Evolutionary conservation across 106 monocot genomes (phyloP).

Genomic region (Dendrobium huoshanense): DNA sequence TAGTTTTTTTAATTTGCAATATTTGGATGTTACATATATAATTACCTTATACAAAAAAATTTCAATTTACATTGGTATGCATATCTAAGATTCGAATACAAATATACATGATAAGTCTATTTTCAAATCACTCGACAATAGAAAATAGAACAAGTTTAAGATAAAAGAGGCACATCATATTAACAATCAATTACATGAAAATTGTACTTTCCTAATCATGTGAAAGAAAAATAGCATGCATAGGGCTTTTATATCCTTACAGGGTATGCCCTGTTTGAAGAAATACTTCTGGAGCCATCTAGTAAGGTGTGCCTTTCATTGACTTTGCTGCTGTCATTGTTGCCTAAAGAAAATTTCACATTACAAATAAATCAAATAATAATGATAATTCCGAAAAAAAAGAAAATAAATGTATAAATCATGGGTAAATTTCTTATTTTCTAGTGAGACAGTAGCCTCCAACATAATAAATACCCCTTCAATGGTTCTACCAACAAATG

Average conservation of each 20-base stretch:
- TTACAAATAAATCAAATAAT: slow-evolving; percentile 1
- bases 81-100: background rate
- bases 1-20: too few relatives aligned
- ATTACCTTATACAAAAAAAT: background rate
- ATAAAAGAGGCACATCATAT: background rate
- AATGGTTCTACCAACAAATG: slow-evolving; percentile 4
- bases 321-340: slow-evolving; percentile 91
- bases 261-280: slow-evolving; percentile 78
- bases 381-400: background rate
- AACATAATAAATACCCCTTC: background rate
- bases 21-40: too few relatives aligned
- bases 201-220: background rate
- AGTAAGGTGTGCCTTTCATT: slow-evolving; percentile 93
- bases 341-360: slow-evolving; percentile 42
- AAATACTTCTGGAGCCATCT: slow-evolving; percentile 99
- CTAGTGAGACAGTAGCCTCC: background rate
- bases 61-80: background rate
- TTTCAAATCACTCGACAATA: background rate
- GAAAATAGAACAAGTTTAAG: background rate
- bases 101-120: background rate
- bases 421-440: background rate
- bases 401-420: background rate
- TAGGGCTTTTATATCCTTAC: slow-evolving; percentile 35
- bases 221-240: background rate
- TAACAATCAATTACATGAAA: background rate